Evolutionary conservation across 202 grass and related monocot species (phyloP).

Genomic region (Carex sylvatica): DNA sequence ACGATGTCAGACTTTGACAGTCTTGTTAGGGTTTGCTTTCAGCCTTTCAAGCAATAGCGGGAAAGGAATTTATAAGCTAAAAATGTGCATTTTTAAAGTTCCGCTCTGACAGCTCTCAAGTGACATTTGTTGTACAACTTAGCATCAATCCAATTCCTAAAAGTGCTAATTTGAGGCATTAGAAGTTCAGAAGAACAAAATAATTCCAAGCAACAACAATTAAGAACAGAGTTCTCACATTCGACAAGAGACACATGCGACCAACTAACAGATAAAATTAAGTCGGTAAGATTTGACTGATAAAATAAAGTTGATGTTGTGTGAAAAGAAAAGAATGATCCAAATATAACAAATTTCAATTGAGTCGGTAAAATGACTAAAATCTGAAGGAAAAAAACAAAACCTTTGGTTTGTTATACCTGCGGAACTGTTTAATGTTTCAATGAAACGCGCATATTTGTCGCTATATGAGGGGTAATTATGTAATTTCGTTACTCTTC

Average conservation of each 20-base stretch:
- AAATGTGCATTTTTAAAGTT: not conserved
- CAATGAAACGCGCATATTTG: not conserved
- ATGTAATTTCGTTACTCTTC: not conserved
- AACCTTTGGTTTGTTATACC: not conserved
- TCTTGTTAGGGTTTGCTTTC: slow-evolving; percentile 13
- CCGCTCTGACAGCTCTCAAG: not conserved
- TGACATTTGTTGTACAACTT: not conserved
- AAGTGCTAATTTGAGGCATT: not conserved
- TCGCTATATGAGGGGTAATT: not conserved
- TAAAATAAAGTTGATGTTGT: too few relatives aligned
- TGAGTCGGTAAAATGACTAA: not conserved
- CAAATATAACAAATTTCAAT: not conserved
- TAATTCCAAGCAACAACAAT: not conserved
- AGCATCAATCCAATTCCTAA: not conserved
- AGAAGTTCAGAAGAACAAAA: not conserved
- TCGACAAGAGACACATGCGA: not conserved
- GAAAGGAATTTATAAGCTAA: not conserved
- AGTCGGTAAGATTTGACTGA: too few relatives aligned
- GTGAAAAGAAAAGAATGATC: too few relatives aligned
- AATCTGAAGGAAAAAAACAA: not conserved
- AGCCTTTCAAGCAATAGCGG: not conserved
- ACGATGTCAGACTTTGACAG: slow-evolving; percentile 8
- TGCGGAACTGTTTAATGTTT: not conserved
- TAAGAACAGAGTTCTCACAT: not conserved
- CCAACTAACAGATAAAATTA: too few relatives aligned